Evolutionary conservation across 139 green algal species (phyloP).

Genomic region (Tetradesmus lagerheimii): DNA sequence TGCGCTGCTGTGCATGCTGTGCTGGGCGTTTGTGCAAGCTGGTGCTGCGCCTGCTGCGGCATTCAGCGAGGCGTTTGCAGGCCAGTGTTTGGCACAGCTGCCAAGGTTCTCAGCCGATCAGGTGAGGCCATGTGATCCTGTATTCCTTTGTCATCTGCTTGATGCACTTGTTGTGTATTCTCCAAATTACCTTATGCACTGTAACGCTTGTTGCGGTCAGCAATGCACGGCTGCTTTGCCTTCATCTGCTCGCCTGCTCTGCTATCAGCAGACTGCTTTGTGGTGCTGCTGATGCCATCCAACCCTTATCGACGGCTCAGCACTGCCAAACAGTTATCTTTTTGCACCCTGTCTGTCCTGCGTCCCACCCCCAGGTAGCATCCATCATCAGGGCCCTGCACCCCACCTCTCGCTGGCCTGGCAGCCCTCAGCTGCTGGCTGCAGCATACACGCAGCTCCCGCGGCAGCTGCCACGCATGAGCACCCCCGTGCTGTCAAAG

Average conservation of each 20-base stretch:
- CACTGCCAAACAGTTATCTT: no score
- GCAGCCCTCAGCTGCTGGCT: not conserved
- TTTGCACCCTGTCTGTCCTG: not conserved
- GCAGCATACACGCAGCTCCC: slow-evolving; percentile 19
- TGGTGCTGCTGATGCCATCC: not conserved
- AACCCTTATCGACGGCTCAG: not conserved
- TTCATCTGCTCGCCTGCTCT: no score
- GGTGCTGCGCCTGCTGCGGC: not conserved
- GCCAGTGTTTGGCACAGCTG: not conserved
- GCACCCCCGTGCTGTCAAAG: not conserved
- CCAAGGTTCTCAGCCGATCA: slow-evolving; percentile 26
- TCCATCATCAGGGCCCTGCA: slow-evolving; percentile 16
- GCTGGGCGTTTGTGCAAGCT: slow-evolving; percentile 15
- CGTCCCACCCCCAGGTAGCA: not conserved
- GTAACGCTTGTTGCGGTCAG: no score
- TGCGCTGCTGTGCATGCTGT: slow-evolving; percentile 30
- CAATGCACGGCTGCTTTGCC: no score
- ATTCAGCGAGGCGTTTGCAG: not conserved
- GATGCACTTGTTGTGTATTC: no score
- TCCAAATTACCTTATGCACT: no score
- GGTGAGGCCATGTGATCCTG: no score
- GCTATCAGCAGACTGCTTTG: no score
- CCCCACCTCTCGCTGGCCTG: not conserved
- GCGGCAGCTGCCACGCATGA: not conserved
- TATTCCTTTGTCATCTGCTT: no score